Evolutionary conservation across 257 asterid species (phyloP).

Genomic region (Prunella vulgaris): DNA sequence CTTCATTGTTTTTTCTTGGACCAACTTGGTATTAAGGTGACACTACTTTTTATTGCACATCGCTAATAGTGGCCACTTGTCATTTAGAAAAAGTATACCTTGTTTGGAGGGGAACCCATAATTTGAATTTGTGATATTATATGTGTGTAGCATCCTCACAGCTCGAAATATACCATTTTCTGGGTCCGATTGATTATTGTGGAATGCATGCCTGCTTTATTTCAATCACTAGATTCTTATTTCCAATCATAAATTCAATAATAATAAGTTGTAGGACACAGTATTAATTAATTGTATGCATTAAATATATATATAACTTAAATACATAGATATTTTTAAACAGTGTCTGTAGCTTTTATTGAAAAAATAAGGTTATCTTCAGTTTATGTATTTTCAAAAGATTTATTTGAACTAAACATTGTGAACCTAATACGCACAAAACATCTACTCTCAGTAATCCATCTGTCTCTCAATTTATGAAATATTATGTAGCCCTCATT

Average conservation of each 20-base stretch:
- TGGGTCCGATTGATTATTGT: not conserved
- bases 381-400: no score
- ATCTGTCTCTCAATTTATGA: no score
- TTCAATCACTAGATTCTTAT: conserved; percentile 18
- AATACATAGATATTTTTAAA: no score
- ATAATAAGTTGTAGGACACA: not conserved
- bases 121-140: conserved; percentile 3
- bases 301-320: no score
- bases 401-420: no score
- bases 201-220: conserved; percentile 7
- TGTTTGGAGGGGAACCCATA: conserved; percentile 27
- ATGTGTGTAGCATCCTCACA: not conserved
- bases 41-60: conserved; percentile 5
- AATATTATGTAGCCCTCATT: no score
- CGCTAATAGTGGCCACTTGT: conserved; percentile 22
- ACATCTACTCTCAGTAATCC: no score
- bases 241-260: not conserved
- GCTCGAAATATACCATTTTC: not conserved
- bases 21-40: not conserved
- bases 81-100: conserved; percentile 9
- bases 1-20: not conserved
- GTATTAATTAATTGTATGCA: no score
- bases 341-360: no score
- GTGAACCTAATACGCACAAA: no score
- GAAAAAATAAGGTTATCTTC: no score